Evolutionary conservation across 2,329 filamentous ascomycete genomes (phyloP).

Genomic region (Metarhizium rileyi): DNA sequence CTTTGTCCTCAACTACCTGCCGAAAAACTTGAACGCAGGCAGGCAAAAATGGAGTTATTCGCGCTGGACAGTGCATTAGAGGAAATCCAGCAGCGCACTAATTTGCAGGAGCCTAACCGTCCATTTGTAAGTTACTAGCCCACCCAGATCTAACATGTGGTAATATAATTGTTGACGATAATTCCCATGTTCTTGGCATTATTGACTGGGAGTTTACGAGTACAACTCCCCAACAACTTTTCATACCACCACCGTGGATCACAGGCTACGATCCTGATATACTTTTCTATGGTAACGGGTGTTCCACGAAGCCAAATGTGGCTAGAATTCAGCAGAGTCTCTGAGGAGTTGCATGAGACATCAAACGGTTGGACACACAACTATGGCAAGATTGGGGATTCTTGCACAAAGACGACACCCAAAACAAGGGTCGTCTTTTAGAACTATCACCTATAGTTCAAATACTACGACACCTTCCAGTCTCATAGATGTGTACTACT

Average conservation of each 20-base stretch:
- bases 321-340: not conserved
- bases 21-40: not conserved
- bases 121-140: conserved; percentile 9
- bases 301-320: not conserved
- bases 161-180: conserved; percentile 16
- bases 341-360: not conserved
- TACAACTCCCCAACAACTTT: conserved; percentile 10
- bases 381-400: not conserved
- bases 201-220: conserved; percentile 18
- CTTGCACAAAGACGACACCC: not conserved
- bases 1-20: conserved; percentile 6
- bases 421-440: not conserved
- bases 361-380: not conserved
- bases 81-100: not conserved
- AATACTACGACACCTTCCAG: not conserved
- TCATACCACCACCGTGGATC: conserved; percentile 12
- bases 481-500: not conserved
- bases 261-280: conserved; percentile 5
- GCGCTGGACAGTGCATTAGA: conserved; percentile 6
- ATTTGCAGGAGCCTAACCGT: not conserved
- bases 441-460: not conserved
- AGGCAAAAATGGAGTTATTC: conserved; percentile 10
- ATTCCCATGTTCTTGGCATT: conserved; percentile 14
- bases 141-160: conserved; percentile 11
- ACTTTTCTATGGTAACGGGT: not conserved